These are phyloP conservation scores for Neurospora tetraspora DNA, from an alignment of 495 filamentous ascomycete genomes.

Conservation along the genomic window DNA sequence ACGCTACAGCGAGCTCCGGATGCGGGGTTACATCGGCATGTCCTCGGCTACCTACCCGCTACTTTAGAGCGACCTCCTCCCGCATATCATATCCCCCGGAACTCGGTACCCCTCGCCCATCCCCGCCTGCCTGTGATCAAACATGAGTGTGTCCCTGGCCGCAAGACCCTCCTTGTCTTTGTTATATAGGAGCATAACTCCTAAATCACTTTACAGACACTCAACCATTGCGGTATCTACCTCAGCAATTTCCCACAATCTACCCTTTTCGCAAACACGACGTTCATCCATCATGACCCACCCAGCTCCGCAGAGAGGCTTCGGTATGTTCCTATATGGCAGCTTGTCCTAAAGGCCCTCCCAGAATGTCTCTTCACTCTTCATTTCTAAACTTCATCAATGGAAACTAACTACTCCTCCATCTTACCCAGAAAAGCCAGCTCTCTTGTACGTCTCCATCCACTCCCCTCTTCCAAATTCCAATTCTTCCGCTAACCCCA, in stretches of 20 bases:
- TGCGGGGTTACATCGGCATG: background rate
- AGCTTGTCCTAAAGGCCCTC: background rate
- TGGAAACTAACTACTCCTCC: background rate
- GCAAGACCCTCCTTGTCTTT: background rate
- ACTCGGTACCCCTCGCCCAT: background rate
- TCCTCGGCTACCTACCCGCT: background rate
- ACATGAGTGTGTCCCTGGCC: background rate
- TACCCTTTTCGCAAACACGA: background rate
- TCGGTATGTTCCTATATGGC: constrained; percentile 22
- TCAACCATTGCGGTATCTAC: background rate
- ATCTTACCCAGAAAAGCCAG: constrained; percentile 48
- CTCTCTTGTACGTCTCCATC: constrained; percentile 49
- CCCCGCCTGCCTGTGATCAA: background rate
- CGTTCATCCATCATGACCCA: constrained; percentile 14
- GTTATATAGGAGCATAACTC: background rate
- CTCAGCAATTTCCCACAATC: background rate
- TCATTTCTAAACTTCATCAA: no score
- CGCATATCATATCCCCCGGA: background rate
- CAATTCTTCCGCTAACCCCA: background rate
- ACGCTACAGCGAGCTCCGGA: background rate
- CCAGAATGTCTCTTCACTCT: background rate
- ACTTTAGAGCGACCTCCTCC: background rate
- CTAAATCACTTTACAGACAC: background rate
- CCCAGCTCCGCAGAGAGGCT: constrained; percentile 22
- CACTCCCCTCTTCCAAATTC: no score